Base-by-base conservation (phyloP, 2,329 filamentous ascomycete genomes). In the Hymenoscyphus repandus region DNA sequence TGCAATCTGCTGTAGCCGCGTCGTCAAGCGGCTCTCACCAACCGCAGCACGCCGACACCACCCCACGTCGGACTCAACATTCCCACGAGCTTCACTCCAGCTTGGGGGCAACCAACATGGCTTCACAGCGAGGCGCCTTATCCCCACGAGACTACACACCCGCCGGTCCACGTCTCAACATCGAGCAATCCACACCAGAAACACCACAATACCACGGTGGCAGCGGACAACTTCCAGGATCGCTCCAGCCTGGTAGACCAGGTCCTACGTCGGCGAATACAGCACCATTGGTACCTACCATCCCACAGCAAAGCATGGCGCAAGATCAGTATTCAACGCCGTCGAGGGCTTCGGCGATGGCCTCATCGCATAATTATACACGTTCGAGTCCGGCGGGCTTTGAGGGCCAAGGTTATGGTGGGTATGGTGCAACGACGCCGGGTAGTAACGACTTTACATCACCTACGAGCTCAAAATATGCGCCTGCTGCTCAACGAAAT, bases 361-460 rank as follows among this genome's bases (percentile, higher is more conserved):
- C 72, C 68, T 73, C 79, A 66, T 78, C 85, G 13, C 88, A 92
- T 67, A 80, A 76, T 65, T 92, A 95, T 70, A 91, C 91, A 43
- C 81, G 88, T 62, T 93, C 90, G 51, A 96, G 90, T 69, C 90
- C 90, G 45, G 82, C 74, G 45, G 70, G 72, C 52, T 83, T 79
- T 66, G 79, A 83, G 54, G 67, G 70, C 40, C 67, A 74, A 40
- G 66, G 73, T 62, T 82, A 81, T 63, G 68, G 73, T 34, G 72
- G 79, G 44, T 83, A 82, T 62, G 77, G 76, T 37, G 77, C 79
- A 12, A 81, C 83, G 46, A 90, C 87, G 2, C 82, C 86, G 27
- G 78, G 81, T 32, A 78, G 80, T 49, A 73, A 62, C 58, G 68
- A 66, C 65, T 88, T 86, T 70, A 77, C 80, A 66, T 80, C 80